A percentile compares a stretch with the other conserved stretches of the same genome.
phyloP scores from a whole-genome alignment of 169 alveolate genomes.

The Cryptosporidium ryanae region DNA sequence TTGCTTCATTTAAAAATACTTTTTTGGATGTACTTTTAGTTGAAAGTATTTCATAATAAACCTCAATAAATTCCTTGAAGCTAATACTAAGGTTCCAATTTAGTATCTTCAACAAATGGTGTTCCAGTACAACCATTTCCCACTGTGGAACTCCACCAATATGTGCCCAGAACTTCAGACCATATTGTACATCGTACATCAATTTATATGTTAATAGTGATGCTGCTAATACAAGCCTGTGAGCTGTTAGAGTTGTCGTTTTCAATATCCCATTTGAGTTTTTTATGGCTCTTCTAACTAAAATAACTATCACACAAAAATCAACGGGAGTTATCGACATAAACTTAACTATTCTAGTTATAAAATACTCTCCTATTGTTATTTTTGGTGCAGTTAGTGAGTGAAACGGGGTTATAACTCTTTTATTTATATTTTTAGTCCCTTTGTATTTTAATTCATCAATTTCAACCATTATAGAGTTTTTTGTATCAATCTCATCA shows the following conservation, averaged over 20 bases:
- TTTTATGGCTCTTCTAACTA: slow-evolving; percentile 32
- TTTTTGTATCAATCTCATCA: slow-evolving; percentile 21
- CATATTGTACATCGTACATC: slow-evolving; percentile 72
- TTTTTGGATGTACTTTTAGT: slow-evolving; percentile 1
- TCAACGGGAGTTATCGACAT: slow-evolving; percentile 56
- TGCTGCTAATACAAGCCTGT: slow-evolving; percentile 61
- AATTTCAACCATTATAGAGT: slow-evolving; percentile 21
- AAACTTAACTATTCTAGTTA: slow-evolving; percentile 54
- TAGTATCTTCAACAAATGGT: slow-evolving; percentile 43
- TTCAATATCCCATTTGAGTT: slow-evolving; percentile 42
- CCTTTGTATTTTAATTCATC: not conserved
- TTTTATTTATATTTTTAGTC: slow-evolving; percentile 4
- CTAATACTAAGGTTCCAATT: slow-evolving; percentile 52
- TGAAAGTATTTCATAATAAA: slow-evolving; percentile 26
- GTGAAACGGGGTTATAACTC: slow-evolving; percentile 64
- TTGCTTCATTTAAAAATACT: no score
- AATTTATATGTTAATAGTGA: slow-evolving; percentile 49
- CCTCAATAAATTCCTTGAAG: slow-evolving; percentile 26
- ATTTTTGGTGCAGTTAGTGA: slow-evolving; percentile 65
- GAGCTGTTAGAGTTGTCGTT: slow-evolving; percentile 55
- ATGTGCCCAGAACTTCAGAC: slow-evolving; percentile 70
- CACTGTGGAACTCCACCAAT: slow-evolving; percentile 75
- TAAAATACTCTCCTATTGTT: slow-evolving; percentile 52
- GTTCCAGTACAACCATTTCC: slow-evolving; percentile 68
- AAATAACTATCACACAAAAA: slow-evolving; percentile 54